phyloP scores from a whole-genome alignment of 2,329 filamentous ascomycete genomes.

The Penicillium sp. region DNA sequence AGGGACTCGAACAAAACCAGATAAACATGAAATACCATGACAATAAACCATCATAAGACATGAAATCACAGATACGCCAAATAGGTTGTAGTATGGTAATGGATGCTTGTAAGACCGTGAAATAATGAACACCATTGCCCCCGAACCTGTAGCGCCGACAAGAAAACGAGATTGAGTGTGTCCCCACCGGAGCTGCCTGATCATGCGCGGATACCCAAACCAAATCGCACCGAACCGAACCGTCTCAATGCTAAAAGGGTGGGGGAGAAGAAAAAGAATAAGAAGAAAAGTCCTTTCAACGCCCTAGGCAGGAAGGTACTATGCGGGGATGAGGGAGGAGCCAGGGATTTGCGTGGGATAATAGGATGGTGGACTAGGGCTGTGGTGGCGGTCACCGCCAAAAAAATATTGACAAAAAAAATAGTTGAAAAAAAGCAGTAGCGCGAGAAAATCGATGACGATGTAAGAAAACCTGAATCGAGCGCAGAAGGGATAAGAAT shows the following conservation, averaged over 20 bases:
- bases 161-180: constrained; percentile 14
- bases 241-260: constrained; percentile 19
- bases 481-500: background rate
- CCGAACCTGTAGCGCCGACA: constrained; percentile 16
- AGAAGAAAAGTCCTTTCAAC: background rate
- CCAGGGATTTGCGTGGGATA: background rate
- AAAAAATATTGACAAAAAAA: constrained; percentile 24
- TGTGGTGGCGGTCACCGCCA: background rate
- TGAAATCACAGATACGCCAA: constrained; percentile 15
- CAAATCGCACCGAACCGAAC: constrained; percentile 5
- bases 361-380: background rate
- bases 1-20: background rate
- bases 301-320: background rate
- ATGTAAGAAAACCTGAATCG: background rate
- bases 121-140: constrained; percentile 8
- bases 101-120: constrained; percentile 6
- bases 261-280: background rate
- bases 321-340: background rate
- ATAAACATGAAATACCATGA: background rate
- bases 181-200: constrained; percentile 8
- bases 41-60: background rate
- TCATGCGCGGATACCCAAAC: constrained; percentile 24
- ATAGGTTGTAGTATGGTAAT: constrained; percentile 20
- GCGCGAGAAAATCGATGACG: background rate
- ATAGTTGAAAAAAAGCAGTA: background rate